phyloP scores from a whole-genome alignment of 2,329 filamentous ascomycete species.

The Stagonosporopsis cucurbitacearum region DNA sequence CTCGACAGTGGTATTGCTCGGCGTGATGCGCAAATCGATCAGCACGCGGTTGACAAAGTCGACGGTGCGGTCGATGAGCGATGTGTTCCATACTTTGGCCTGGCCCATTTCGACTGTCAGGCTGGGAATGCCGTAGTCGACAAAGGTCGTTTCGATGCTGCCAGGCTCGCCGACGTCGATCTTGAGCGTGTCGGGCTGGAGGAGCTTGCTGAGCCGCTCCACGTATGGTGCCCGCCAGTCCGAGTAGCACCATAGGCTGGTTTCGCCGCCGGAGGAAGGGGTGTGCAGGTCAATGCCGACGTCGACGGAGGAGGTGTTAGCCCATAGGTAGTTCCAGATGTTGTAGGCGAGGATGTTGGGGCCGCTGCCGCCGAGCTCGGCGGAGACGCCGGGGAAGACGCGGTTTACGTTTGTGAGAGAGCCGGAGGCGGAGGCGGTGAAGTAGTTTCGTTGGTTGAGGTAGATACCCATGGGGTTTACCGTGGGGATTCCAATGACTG shows the following conservation, averaged over 20 bases:
- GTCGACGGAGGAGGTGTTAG: conserved; percentile 49
- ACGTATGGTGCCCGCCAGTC: conserved; percentile 49
- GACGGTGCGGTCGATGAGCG: conserved; percentile 45
- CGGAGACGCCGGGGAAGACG: conserved; percentile 40
- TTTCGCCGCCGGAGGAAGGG: conserved; percentile 45
- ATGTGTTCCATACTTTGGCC: conserved; percentile 48
- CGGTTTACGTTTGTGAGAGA: conserved; percentile 47
- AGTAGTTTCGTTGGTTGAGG: conserved; percentile 50
- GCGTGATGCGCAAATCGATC: conserved; percentile 30
- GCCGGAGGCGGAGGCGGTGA: conserved; percentile 37
- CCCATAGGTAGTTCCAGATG: conserved; percentile 51
- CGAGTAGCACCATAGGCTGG: conserved; percentile 50
- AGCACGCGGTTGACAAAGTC: conserved; percentile 36
- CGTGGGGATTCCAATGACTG: conserved; percentile 49
- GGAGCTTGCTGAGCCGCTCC: conserved; percentile 49
- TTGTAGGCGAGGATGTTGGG: conserved; percentile 42
- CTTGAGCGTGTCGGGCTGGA: conserved; percentile 50
- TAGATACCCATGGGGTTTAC: conserved; percentile 51
- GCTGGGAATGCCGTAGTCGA: conserved; percentile 44
- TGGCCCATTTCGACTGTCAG: conserved; percentile 50
- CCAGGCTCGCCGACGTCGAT: conserved; percentile 50
- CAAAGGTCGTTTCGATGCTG: conserved; percentile 50
- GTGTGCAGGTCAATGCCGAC: conserved; percentile 51
- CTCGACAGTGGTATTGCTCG: conserved; percentile 39
- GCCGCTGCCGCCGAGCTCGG: conserved; percentile 34